Percentiles rank a stretch among this genome's conserved stretches.
Conservation (phyloP, 129 eudicot genomes). For the Chrysanthemum lavandulifolium region DNA sequence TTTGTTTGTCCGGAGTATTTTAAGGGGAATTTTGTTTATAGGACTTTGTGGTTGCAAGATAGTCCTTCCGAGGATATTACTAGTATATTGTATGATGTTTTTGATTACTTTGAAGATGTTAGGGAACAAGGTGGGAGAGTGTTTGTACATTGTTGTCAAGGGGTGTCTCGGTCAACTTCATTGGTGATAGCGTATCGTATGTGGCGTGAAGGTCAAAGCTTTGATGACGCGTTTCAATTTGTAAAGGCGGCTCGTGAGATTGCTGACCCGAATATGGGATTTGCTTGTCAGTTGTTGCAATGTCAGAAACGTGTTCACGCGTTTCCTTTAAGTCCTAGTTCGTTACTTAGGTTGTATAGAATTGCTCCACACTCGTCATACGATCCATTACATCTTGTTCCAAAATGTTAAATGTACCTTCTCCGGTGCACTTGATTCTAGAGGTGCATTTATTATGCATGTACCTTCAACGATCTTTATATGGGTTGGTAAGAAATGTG, state of each 20-base stretch:
- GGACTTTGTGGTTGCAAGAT: constrained; percentile 90
- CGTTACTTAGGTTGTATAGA: constrained; percentile 74
- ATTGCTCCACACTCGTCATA: constrained; percentile 84
- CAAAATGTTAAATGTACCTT: constrained; percentile 79
- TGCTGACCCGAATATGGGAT: constrained; percentile 84
- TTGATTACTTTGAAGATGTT: constrained; percentile 94
- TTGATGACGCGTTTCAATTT: constrained; percentile 68
- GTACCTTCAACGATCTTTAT: constrained; percentile 65
- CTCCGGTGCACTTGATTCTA: constrained; percentile 65
- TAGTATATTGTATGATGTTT: constrained; percentile 88
- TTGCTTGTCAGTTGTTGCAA: constrained; percentile 84
- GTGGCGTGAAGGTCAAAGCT: constrained; percentile 81
- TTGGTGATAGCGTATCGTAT: constrained; percentile 70
- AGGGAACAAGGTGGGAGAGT: constrained; percentile 78
- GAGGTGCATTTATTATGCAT: constrained; percentile 66
- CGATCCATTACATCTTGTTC: constrained; percentile 92
- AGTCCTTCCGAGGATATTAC: constrained; percentile 89
- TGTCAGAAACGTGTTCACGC: constrained; percentile 95
- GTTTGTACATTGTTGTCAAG: constrained; percentile 95
- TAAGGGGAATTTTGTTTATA: constrained; percentile 67
- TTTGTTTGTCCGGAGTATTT: constrained; percentile 90
- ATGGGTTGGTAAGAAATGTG: constrained; percentile 72
- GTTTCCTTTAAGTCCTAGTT: constrained; percentile 84
- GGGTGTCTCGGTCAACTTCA: constrained; percentile 89
- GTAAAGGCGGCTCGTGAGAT: constrained; percentile 65